These are phyloP conservation scores for Fraxinus quadrangulata DNA, from an alignment of 257 asterid genomes.

Conservation along the genomic window DNA sequence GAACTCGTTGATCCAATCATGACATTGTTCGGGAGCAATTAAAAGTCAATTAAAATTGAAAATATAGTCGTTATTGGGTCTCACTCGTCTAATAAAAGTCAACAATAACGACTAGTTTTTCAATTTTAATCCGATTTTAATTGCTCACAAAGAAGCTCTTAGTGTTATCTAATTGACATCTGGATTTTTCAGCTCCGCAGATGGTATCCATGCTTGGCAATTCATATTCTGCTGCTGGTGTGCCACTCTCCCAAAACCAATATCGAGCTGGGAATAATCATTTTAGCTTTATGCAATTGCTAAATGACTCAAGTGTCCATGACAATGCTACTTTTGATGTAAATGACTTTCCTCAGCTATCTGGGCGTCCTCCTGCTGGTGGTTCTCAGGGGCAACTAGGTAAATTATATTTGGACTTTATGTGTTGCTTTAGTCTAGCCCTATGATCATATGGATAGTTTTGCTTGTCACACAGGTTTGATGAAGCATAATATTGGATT, in stretches of 20 bases:
- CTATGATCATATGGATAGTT: constrained; percentile 14
- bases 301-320: constrained; percentile 65
- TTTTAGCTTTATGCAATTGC: constrained; percentile 60
- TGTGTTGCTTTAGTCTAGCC: constrained; percentile 12
- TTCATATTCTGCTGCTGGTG: constrained; percentile 72
- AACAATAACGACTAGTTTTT: too few species aligned
- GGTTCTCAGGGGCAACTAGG: constrained; percentile 85
- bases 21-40: background rate
- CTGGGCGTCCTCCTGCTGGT: constrained; percentile 75
- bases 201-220: constrained; percentile 79
- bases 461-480: constrained; percentile 52
- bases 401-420: constrained; percentile 25
- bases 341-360: constrained; percentile 86
- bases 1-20: constrained; percentile 6
- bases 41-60: too few species aligned
- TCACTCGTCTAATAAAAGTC: too few species aligned
- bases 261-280: constrained; percentile 67
- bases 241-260: constrained; percentile 76
- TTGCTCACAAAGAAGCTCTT: background rate
- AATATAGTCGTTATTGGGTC: too few species aligned
- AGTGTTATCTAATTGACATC: constrained; percentile 29
- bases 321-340: constrained; percentile 70
- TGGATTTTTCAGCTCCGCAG: constrained; percentile 75
- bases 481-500: constrained; percentile 71
- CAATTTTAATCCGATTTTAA: too few species aligned